Evolutionary conservation across 2,329 filamentous ascomycete genomes (phyloP), one percentile per base, ranked within the genome.

Genomic region (Cytospora piceicola): DNA sequence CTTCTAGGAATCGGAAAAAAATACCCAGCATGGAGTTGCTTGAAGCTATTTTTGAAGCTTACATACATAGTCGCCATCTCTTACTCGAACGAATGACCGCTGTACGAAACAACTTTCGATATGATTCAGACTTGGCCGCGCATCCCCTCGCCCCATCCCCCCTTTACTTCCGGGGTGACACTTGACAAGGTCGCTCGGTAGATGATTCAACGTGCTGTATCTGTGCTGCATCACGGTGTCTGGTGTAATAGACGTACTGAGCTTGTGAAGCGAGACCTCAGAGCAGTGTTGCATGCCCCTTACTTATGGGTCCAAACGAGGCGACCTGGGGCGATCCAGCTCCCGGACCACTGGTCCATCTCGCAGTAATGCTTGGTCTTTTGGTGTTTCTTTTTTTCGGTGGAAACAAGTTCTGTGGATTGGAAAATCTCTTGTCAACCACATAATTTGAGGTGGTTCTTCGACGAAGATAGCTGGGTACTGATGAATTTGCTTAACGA

Each of bases 21-120:
- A 53, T 52, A 63, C 57, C 32, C 46, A 42, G 60, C 39, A 56
- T 56, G 53, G 60, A 63, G 60, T 57, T 57, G 39, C 39, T 57
- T 57, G n/a, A 32, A 46, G 53, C 53, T 51, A 49, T 34, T 22
- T 24, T 57, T 56, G n/a, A n/a, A 51, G 60, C 60, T 34, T 34
- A 27, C 15, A 24, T 52, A 56, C 60, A 51, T 57, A 57, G 39
- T 51, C 39, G 60, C 30, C 49, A 22, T n/a, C 29, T 57, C 29
- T 12, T 51, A 52, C 60, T 56, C 34, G 34, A 49, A 24, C 4
- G 46, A 55, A 55, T 39, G 39, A 57, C 53, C 39, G 60, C 53
- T 30, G 39, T 29, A 11, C 24, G 5, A 22, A 36, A 24, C 30
- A 62, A 11, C 8, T 4, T 32, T 12, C 29, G 9, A 49, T 11